Percentiles rank a stretch among this genome's conserved stretches.
Evolutionary conservation across 208 protist species (phyloP).

Genomic region (Herpetomonas muscarum): DNA sequence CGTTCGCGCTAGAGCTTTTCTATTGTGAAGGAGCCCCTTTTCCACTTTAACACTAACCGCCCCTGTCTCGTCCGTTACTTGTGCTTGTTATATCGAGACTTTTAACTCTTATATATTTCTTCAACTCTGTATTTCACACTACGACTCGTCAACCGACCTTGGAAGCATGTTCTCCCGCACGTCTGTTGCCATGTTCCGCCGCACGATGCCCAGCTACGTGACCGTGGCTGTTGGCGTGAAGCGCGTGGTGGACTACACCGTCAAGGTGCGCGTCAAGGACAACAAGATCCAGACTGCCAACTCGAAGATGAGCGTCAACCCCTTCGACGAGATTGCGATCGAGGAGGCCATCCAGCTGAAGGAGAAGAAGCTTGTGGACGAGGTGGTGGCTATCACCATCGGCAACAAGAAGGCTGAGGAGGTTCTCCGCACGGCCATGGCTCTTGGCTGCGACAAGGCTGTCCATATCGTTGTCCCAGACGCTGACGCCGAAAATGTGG

Average conservation of each 20-base stretch:
- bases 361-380: conserved; percentile 85
- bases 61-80: too few species aligned
- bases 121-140: conserved; percentile 7
- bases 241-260: conserved; percentile 96
- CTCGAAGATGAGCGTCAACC: conserved; percentile 97
- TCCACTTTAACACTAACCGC: background rate
- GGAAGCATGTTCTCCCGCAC: conserved; percentile 22
- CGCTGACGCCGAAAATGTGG: conserved; percentile 52
- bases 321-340: conserved; percentile 96
- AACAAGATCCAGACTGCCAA: conserved; percentile 94
- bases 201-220: conserved; percentile 48
- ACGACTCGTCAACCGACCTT: background rate
- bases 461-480: conserved; percentile 89
- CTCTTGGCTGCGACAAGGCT: conserved; percentile 94
- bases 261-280: conserved; percentile 94
- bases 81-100: too few species aligned
- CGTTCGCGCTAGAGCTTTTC: background rate
- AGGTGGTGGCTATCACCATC: conserved; percentile 94
- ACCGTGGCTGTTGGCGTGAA: conserved; percentile 96
- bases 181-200: conserved; percentile 29
- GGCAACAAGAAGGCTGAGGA: conserved; percentile 89
- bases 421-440: conserved; percentile 90
- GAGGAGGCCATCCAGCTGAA: conserved; percentile 95
- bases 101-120: conserved; percentile 11
- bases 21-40: conserved; percentile 3